Percentiles rank a stretch among this genome's conserved stretches.
Evolutionary conservation across 805 yeast genomes (phyloP).

Genomic region (Priceomyces melissophilus): DNA sequence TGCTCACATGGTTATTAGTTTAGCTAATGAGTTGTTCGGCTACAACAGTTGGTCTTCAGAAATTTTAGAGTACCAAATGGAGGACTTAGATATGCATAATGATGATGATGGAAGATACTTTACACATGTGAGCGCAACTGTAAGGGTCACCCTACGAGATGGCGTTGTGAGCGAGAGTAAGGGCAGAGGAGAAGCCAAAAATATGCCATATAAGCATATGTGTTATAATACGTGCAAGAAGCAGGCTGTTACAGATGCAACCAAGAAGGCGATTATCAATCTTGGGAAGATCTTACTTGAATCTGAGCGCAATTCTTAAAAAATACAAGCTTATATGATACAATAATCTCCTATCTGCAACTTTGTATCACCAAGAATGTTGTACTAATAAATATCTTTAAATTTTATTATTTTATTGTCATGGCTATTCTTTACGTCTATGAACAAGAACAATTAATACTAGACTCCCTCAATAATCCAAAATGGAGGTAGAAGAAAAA

Average conservation of each 20-base stretch:
- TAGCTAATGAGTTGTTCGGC: slow-evolving; percentile 54
- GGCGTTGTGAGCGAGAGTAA: slow-evolving; percentile 35
- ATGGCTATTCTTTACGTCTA: background rate
- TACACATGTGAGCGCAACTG: slow-evolving; percentile 23
- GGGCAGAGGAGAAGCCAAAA: slow-evolving; percentile 39
- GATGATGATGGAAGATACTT: slow-evolving; percentile 18
- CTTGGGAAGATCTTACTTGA: slow-evolving; percentile 18
- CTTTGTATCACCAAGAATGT: background rate
- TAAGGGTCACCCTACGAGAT: slow-evolving; percentile 40
- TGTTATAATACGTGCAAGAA: slow-evolving; percentile 42
- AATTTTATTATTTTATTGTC: background rate
- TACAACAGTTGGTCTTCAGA: slow-evolving; percentile 56
- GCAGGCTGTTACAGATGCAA: slow-evolving; percentile 46
- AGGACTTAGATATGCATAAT: slow-evolving; percentile 16
- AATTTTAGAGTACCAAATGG: slow-evolving; percentile 23
- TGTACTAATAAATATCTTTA: background rate
- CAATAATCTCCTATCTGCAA: background rate
- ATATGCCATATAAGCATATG: slow-evolving; percentile 29
- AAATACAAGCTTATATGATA: no score
- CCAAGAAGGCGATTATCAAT: slow-evolving; percentile 39
- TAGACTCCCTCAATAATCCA: slow-evolving; percentile 48
- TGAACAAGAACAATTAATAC: background rate
- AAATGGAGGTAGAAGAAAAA: slow-evolving; percentile 54
- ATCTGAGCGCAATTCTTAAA: background rate
- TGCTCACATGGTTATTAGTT: slow-evolving; percentile 25